Evolutionary conservation across 371 early-diverging fungal genomes (phyloP), one percentile per base, ranked within the genome.

Genomic region (Mortierella sp.): DNA sequence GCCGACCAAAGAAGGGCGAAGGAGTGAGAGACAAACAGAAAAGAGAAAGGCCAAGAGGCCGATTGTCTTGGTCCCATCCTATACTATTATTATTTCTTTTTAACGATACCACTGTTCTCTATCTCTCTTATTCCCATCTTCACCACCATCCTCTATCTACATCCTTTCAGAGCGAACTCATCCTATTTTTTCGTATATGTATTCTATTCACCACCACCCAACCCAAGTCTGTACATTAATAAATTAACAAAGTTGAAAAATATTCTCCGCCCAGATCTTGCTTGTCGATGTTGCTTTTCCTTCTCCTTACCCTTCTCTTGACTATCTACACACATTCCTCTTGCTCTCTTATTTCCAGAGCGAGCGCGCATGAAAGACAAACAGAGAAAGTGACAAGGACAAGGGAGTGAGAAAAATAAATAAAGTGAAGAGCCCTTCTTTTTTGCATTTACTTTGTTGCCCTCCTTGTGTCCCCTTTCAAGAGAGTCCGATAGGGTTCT

Each of bases 181-280:
- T 16, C 31, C 60, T 5, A 3, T 31, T 60, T 14, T 16, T 16
- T 63, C 19, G 19, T 31, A 6, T 31, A 7, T 63, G 63, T 63
- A 63, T 63, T 63, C 34, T 63, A 63, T 31, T 19, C 63, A 31
- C 16, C 42, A 38, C 42, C 5, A 38, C 42, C 42, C 42, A 38
- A 38, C 31, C 63, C 16, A 11, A 50, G 50, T 63, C 63, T 63
- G 63, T 63, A 63, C 2, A 16, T 31, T 63, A 63, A 63, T 63
- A 63, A 63, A 63, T 63, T 63, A 31, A 9, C 28, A 31, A 63
- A 38, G 42, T 63, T 63, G 26, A 31, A 58, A 63, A 63, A 31
- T 19, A 63, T 63, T 63, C 63, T 63, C 63, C 63, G 63, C 31
- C 63, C 63, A 63, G 34, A 63, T 63, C 34, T 63, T 63, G 63